These are phyloP conservation scores for Sporisorium iseilematis-ciliati DNA, from an alignment of 1,284 basidiomycete genomes.

Conservation along the genomic window DNA sequence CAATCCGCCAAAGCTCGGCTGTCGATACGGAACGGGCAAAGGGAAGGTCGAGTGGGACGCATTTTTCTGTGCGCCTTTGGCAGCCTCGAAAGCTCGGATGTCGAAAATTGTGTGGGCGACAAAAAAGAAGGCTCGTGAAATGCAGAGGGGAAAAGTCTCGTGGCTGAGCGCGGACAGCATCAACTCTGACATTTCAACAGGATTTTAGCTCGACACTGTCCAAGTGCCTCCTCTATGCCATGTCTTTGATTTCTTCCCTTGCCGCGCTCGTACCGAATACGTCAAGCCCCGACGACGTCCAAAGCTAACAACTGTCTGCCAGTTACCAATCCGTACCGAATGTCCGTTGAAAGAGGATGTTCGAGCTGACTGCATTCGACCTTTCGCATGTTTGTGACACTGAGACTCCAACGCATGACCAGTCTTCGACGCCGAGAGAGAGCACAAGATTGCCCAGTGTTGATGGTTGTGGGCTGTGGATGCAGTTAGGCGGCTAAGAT, in stretches of 20 bases:
- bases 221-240: neutral
- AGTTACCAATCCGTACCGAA: no score
- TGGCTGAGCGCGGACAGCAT: neutral
- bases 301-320: neutral
- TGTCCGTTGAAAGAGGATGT: no score
- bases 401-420: no score
- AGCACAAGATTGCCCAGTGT: no score
- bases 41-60: neutral
- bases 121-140: constrained; percentile 1
- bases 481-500: no score
- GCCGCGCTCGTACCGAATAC: constrained; percentile 2
- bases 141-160: neutral
- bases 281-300: constrained; percentile 10
- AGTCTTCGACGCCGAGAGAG: no score
- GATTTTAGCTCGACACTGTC: constrained; percentile 27
- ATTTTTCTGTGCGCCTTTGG: neutral
- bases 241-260: neutral
- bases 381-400: no score
- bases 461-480: no score
- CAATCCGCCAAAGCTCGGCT: constrained; percentile 9
- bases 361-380: no score
- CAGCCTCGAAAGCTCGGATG: neutral
- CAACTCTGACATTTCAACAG: no score
- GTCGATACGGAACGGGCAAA: neutral
- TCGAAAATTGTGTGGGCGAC: neutral